These are phyloP conservation scores for Anisogramma anomala DNA, from an alignment of 2,329 filamentous ascomycete species.

Conservation along the genomic window DNA sequence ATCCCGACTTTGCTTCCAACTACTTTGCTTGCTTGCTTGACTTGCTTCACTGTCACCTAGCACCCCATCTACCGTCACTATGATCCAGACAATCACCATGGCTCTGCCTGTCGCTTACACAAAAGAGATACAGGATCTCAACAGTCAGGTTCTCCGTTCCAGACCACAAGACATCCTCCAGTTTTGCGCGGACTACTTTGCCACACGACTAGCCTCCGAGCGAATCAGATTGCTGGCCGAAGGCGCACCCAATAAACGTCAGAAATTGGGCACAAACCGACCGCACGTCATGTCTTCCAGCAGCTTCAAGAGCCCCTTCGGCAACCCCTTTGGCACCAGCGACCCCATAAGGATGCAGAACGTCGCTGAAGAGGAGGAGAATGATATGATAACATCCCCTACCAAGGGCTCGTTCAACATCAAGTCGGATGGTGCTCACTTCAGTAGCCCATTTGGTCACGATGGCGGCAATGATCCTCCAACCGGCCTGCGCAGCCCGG, in stretches of 20 bases:
- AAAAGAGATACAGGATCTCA: constrained; percentile 52
- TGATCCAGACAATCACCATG: constrained; percentile 20
- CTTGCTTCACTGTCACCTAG: neutral
- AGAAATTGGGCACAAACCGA: constrained; percentile 9
- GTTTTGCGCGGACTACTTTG: constrained; percentile 60
- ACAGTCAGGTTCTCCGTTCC: constrained; percentile 46
- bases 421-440: constrained; percentile 27
- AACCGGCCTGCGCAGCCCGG: constrained; percentile 33
- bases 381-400: constrained; percentile 63
- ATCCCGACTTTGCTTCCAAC: neutral
- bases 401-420: constrained; percentile 50
- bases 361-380: constrained; percentile 75
- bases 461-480: constrained; percentile 35
- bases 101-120: constrained; percentile 44
- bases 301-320: constrained; percentile 64
- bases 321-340: constrained; percentile 61
- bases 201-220: constrained; percentile 53
- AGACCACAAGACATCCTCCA: constrained; percentile 55
- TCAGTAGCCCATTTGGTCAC: constrained; percentile 44
- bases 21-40: neutral
- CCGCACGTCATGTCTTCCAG: constrained; percentile 47
- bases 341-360: constrained; percentile 33
- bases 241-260: constrained; percentile 12
- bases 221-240: constrained; percentile 42
- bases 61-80: neutral